These are phyloP conservation scores for Nematocida homosporus DNA, from an alignment of 371 early-diverging fungal genomes.

Conservation along the genomic window DNA sequence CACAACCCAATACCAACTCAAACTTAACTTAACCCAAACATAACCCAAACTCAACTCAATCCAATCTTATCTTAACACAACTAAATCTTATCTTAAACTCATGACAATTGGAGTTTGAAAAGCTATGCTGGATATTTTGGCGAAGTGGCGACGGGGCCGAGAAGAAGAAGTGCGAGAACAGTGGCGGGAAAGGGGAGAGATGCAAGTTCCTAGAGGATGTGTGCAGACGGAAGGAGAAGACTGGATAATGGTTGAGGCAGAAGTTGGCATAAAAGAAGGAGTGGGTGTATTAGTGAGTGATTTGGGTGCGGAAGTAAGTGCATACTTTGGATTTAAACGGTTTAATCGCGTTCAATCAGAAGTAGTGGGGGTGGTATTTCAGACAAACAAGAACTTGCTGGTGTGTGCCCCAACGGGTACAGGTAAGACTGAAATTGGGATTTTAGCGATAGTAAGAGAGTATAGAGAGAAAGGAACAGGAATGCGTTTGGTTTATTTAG, in stretches of 20 bases:
- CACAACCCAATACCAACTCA: too few relatives aligned
- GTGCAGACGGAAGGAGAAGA: slow-evolving; percentile 17
- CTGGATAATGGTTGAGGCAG: slow-evolving; percentile 12
- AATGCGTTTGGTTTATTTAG: slow-evolving; percentile 94
- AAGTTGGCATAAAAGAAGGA: not conserved
- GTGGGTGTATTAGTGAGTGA: not conserved
- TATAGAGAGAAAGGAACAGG: slow-evolving; percentile 69
- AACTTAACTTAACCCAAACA: too few relatives aligned
- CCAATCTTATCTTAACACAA: too few relatives aligned
- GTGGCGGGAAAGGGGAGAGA: too few relatives aligned
- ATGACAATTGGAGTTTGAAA: too few relatives aligned
- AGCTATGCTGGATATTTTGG: too few relatives aligned
- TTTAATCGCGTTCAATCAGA: slow-evolving; percentile 97
- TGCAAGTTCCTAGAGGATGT: slow-evolving; percentile 36
- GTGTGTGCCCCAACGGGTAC: slow-evolving; percentile 96
- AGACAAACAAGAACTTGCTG: slow-evolving; percentile 76
- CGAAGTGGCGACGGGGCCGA: too few relatives aligned
- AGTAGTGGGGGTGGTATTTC: slow-evolving; percentile 86
- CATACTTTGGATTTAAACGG: slow-evolving; percentile 68
- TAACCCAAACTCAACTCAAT: too few relatives aligned
- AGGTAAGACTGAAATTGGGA: slow-evolving; percentile 85
- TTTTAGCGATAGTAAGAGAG: slow-evolving; percentile 71
- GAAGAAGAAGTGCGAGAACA: too few relatives aligned
- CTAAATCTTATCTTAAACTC: too few relatives aligned
- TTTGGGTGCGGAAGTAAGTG: not conserved